Base-by-base conservation (phyloP, 2,329 filamentous ascomycete genomes). In the Curvularia lunata region DNA sequence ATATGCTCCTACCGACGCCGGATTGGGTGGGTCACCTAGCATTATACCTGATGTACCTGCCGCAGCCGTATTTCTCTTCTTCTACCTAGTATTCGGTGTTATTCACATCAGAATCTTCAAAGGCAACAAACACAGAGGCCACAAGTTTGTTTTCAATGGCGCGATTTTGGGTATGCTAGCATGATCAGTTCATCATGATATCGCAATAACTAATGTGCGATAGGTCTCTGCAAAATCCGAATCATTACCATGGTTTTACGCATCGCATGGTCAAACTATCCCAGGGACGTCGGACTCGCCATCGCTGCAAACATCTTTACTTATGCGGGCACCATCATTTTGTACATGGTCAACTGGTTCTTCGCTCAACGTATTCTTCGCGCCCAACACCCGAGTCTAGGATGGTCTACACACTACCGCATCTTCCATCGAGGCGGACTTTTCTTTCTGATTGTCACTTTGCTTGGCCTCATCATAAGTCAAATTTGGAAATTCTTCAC, bases 321-420 rank as follows among this genome's bases (percentile, higher is more conserved):
- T 56, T 86, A 88, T 51, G 87, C 88, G 0, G 91, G 91, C 40
- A 87, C 92, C 18, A 77, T 96, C 43, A 78, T 96, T n/a, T 80
- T 96, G 19, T 94, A 90, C 75, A 79, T 93, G 68, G 79, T 92
- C 74, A 93, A 96, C 78, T 80, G 96, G 61, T 82, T 95, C 71
- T 91, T 94, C 72, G 79, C 88, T 0, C 91, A 94, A 76, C 86
- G 92, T 48, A 82, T 96, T 25, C 75, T 95, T 25, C 85, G 92
- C 54, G 89, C 89, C 8, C 86, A 86, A 54, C 90, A 94, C 68
- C 90, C 91, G 0, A 73, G 75, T 2, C 75, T 91, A 30, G 91
- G 91, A 58, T 94, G 91, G 91, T 83, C 84, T 57, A 81, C 76
- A 27, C 66, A 78, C 1, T 81, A 86, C 32, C 82, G 80, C 1